A percentile compares a stretch with the other conserved stretches of the same genome.
These are phyloP conservation scores for Dothiorella sarmentorum DNA, from an alignment of 2,329 filamentous ascomycete species.

Conservation along the genomic window DNA sequence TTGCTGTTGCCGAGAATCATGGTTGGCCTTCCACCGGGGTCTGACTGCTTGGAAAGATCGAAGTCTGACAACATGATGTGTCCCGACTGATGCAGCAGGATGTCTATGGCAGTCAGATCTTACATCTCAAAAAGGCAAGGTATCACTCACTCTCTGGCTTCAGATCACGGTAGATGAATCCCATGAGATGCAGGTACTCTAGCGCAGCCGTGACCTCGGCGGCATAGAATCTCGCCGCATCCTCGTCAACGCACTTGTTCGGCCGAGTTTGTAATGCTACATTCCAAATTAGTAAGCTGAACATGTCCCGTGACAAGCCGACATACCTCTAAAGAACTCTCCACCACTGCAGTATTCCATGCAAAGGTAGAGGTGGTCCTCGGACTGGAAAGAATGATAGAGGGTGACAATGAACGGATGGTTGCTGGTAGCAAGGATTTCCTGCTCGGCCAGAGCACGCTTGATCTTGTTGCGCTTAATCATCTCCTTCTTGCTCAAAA, in stretches of 20 bases:
- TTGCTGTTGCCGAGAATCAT: slow-evolving; percentile 89
- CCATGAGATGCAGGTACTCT: slow-evolving; percentile 97
- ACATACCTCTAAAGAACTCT: slow-evolving; percentile 78
- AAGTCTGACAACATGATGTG: slow-evolving; percentile 99
- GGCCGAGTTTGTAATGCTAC: slow-evolving; percentile 85
- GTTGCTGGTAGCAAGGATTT: slow-evolving; percentile 97
- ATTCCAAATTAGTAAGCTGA: slow-evolving; percentile 15
- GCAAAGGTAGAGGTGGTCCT: slow-evolving; percentile 97
- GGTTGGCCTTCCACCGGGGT: slow-evolving; percentile 89
- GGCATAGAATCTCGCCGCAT: slow-evolving; percentile 94
- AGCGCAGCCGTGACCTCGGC: slow-evolving; percentile 95
- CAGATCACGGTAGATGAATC: slow-evolving; percentile 96
- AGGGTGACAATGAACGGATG: slow-evolving; percentile 98
- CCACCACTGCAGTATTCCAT: slow-evolving; percentile 99
- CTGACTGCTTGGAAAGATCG: slow-evolving; percentile 96
- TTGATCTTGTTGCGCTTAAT: slow-evolving; percentile 99
- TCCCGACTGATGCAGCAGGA: slow-evolving; percentile 95
- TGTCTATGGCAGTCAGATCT: slow-evolving; percentile 62
- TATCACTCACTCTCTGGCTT: slow-evolving; percentile 86
- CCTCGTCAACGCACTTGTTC: slow-evolving; percentile 95
- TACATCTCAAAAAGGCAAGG: neutral
- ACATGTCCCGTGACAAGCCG: slow-evolving; percentile 35
- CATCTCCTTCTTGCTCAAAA: slow-evolving; percentile 99
- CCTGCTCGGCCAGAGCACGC: slow-evolving; percentile 92
- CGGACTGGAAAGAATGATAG: slow-evolving; percentile 98